Percentiles rank a stretch among this genome's conserved stretches.
Evolutionary conservation across 257 asterid species (phyloP).

Genomic region (Fraxinus excelsior): DNA sequence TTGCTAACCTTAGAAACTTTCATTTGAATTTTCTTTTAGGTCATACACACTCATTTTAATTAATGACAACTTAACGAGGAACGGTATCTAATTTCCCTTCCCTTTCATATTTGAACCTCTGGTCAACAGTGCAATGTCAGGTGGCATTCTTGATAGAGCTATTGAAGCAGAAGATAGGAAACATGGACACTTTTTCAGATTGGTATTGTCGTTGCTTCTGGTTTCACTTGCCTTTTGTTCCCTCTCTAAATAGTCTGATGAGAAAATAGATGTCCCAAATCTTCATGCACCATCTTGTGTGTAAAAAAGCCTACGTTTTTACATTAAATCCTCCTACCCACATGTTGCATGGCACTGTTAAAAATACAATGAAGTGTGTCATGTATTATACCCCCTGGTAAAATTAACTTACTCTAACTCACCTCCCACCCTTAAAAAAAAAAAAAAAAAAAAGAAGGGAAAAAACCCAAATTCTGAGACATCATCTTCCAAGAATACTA

Average conservation of each 20-base stretch:
- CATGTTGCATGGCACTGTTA: background rate
- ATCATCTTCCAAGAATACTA: background rate
- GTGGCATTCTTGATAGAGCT: slow-evolving; percentile 16
- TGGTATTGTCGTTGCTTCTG: background rate
- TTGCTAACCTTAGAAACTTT: no score
- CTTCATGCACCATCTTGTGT: background rate
- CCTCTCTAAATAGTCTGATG: background rate
- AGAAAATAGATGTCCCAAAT: background rate
- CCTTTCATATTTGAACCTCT: background rate
- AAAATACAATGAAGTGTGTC: background rate
- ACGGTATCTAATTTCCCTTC: background rate
- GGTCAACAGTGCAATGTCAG: slow-evolving; percentile 14
- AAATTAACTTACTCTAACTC: background rate
- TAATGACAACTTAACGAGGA: background rate
- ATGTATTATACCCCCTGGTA: slow-evolving; percentile 19
- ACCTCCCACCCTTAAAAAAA: background rate
- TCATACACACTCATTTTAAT: background rate
- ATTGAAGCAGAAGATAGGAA: slow-evolving; percentile 22
- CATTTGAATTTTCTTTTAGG: background rate
- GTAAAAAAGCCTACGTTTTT: background rate
- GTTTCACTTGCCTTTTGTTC: background rate
- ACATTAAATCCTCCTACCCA: background rate
- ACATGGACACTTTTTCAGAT: slow-evolving; percentile 12
- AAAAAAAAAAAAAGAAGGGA: background rate
- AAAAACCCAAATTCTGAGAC: background rate